These are phyloP conservation scores for Lichina pygmaea DNA, from an alignment of 495 filamentous ascomycete genomes.

Conservation along the genomic window DNA sequence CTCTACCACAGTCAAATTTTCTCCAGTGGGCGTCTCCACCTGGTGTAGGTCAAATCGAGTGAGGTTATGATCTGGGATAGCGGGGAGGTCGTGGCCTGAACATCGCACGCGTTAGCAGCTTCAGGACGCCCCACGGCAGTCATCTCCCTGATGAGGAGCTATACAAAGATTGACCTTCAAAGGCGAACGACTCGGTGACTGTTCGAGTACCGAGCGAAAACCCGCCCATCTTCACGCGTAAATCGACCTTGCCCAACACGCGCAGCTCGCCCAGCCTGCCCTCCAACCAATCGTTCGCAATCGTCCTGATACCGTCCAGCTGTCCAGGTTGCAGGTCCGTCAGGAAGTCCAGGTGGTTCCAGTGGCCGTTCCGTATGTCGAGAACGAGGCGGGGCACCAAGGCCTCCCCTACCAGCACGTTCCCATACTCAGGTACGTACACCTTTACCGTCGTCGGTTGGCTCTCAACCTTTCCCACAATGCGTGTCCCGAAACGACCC, in stretches of 20 bases:
- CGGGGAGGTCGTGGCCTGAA: conserved; percentile 36
- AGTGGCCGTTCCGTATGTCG: conserved; percentile 46
- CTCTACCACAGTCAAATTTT: conserved; percentile 49
- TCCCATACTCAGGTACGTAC: conserved; percentile 59
- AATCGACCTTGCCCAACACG: conserved; percentile 37
- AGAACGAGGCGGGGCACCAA: conserved; percentile 44
- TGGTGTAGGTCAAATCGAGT: conserved; percentile 51
- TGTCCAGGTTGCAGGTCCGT: conserved; percentile 49
- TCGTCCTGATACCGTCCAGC: conserved; percentile 44
- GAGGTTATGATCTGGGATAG: conserved; percentile 52
- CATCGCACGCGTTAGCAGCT: background rate
- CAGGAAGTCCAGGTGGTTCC: conserved; percentile 51
- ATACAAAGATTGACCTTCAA: conserved; percentile 55
- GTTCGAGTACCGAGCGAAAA: conserved; percentile 46
- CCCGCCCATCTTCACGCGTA: conserved; percentile 51
- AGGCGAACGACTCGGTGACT: conserved; percentile 38
- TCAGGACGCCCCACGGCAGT: background rate
- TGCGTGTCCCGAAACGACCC: conserved; percentile 57
- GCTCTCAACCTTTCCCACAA: conserved; percentile 44
- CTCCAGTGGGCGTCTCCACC: conserved; percentile 17
- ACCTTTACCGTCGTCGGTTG: conserved; percentile 43
- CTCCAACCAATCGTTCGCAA: conserved; percentile 71
- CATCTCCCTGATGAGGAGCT: background rate
- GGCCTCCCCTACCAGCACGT: conserved; percentile 53
- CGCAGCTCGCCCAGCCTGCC: conserved; percentile 41